A percentile compares a stretch with the other conserved stretches of the same genome.
Conservation (phyloP, 495 filamentous ascomycete species). For the Neurospora africana region DNA sequence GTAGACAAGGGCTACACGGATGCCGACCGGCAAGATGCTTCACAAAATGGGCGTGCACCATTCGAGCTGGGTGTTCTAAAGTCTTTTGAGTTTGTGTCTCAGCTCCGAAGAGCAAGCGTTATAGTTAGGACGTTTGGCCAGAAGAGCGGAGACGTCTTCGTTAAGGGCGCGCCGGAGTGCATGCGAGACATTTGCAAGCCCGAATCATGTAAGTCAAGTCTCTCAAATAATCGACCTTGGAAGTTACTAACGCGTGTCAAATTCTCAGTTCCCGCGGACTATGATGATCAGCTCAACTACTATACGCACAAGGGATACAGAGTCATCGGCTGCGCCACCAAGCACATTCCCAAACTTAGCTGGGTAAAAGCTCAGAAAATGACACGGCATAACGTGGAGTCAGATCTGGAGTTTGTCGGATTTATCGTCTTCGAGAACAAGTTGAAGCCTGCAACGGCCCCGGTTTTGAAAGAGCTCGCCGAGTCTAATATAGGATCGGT, state of each 20-base stretch:
- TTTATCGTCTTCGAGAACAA: conserved; percentile 99
- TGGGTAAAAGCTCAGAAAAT: conserved; percentile 95
- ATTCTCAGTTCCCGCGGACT: conserved; percentile 58
- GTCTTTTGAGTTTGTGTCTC: conserved; percentile 91
- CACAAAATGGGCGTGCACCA: conserved; percentile 14
- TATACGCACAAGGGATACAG: conserved; percentile 94
- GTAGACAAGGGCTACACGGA: conserved; percentile 28
- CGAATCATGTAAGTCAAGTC: conserved; percentile 41
- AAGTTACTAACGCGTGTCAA: no score
- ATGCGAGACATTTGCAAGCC: conserved; percentile 84
- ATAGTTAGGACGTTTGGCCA: conserved; percentile 79
- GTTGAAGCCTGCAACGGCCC: conserved; percentile 71
- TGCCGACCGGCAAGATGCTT: not conserved
- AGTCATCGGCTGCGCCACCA: conserved; percentile 94
- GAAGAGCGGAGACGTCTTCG: conserved; percentile 69
- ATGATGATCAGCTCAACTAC: conserved; percentile 73
- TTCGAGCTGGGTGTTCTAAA: conserved; percentile 81
- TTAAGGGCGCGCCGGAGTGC: conserved; percentile 95
- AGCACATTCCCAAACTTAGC: conserved; percentile 71
- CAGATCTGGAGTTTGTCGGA: conserved; percentile 71
- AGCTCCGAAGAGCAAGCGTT: conserved; percentile 88
- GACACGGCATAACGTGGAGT: conserved; percentile 74
- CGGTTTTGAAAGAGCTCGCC: conserved; percentile 72
- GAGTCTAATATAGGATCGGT: conserved; percentile 77
- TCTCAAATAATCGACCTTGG: no score